Evolutionary conservation across 306 rosid genomes (phyloP), one percentile per base, ranked within the genome.

Genomic region (Vachellia pachyceras): DNA sequence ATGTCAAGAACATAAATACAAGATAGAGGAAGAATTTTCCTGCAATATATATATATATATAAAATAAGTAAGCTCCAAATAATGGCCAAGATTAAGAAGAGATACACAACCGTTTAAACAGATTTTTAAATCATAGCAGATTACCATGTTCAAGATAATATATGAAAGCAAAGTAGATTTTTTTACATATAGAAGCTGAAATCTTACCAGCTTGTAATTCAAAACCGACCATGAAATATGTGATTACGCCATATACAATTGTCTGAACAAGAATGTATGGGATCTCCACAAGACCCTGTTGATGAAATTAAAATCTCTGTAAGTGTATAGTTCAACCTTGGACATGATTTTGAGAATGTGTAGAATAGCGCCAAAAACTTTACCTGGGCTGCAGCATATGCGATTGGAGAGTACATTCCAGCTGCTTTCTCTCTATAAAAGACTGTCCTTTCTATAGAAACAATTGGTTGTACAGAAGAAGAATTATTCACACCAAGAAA

Each of bases 401-500:
- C 79, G 22, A 92, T 77, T 11, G 98, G 92, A 80, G 97, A 94
- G 80, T 91, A 94, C 98, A 92, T 92, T 84, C 98, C 98, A 72
- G 97, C 94, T 46, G 98, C 97, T 84, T 69, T 92, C 85, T 94
- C 98, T 42, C 97, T 84, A 75, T 94, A 94, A 77, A 94, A 94
- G 11, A 94, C 98, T 7, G 98, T 90, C 87, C 98, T 92, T 82
- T 92, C 98, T 47, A 92, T 89, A 10, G 98, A 94, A 85, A 94
- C 90, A 69, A 94, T 82, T n/a, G 97, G 97, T 79, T 94, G 98
- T 23, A 94, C 97, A 8, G 97, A 92, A 78, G 97, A 85, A 67
- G 93, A 82, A 54, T 94, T 92, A 54, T 91, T 94, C 52, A 92
- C 90, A 4, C 97, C 98, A 63, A 94, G 85, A 84, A 92, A 94